Base-by-base conservation (phyloP, 495 filamentous ascomycete genomes). In the Penicillium bovifimosum region DNA sequence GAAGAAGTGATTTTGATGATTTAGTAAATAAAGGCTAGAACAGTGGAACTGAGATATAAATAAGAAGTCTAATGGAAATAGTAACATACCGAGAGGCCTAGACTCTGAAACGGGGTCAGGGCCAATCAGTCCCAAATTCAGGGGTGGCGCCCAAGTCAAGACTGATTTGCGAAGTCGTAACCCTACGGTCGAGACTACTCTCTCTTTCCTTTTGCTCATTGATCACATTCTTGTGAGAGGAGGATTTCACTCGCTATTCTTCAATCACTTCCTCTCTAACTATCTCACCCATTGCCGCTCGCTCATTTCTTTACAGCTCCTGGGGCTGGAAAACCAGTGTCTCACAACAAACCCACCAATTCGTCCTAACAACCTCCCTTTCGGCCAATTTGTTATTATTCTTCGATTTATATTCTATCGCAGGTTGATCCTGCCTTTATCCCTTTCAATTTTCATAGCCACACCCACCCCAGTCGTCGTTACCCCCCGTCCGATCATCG, bases 371-470 rank as follows among this genome's bases (percentile, higher is more conserved):
- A 28, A 43, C 32, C 20, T 24, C 20, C 47, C 33, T 36, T 41
- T 42, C 45, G 33, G 39, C 32, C 45, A 50, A 14, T 48, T 41
- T 43, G 24, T 52, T 31, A 11, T 29, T 41, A 34, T 40, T 9
- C 7, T 33, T 17, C 20, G 46, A 10, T 34, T 38, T 20, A 16
- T 41, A 42, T 46, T 41, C 31, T 43, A 27, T 35, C 13, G 47
- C 61, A 59, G 66, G 66, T 69, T 69, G 66, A 69, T 55, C 64
- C 66, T 67, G 62, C 53, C 9, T 13, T 42, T 31, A 9, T 31
- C 7, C 18, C 18, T 29, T 43, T 43, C 16, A 7, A 1, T 10
- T 20, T 24, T 24, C 14, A 33, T 13, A 10, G 14, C 29, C 36
- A 33, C 17, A 13, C 9, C 48, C 36, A 29, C 34, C 49, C 39